Conservation (phyloP, 495 filamentous ascomycete species). For the Letharia columbiana region DNA sequence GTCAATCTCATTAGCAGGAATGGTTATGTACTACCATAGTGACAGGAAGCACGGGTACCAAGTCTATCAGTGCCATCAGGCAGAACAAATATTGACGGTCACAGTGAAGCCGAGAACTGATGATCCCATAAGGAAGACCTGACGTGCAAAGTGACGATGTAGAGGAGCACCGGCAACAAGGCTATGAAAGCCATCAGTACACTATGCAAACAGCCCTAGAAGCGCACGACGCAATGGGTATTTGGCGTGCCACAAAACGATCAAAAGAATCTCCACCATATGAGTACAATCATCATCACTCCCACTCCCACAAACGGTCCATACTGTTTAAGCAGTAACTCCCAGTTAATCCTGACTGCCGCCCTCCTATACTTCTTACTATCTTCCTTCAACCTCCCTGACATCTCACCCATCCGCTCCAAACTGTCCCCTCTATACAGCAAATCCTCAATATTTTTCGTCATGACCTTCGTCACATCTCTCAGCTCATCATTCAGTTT, state of each 20-base stretch:
- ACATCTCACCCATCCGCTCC: conserved; percentile 96
- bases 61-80: neutral
- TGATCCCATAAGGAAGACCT: neutral
- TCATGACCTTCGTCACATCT: conserved; percentile 99
- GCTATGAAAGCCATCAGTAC: neutral
- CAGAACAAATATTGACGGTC: neutral
- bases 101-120: neutral
- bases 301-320: conserved; percentile 75
- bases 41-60: neutral
- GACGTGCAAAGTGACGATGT: neutral
- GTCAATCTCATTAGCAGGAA: too few relatives aligned
- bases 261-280: conserved; percentile 90
- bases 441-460: conserved; percentile 98
- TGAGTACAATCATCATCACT: conserved; percentile 70
- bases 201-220: neutral
- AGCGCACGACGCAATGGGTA: neutral
- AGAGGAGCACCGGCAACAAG: neutral
- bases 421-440: conserved; percentile 90
- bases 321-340: conserved; percentile 93
- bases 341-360: conserved; percentile 97
- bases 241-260: neutral
- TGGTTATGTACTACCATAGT: too few relatives aligned
- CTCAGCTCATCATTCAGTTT: conserved; percentile 90
- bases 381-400: conserved; percentile 75
- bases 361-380: conserved; percentile 87